Evolutionary conservation across 2,329 filamentous ascomycete species (phyloP), one percentile per base, ranked within the genome.

Genomic region (Ophiocordyceps camponoti-saundersi): DNA sequence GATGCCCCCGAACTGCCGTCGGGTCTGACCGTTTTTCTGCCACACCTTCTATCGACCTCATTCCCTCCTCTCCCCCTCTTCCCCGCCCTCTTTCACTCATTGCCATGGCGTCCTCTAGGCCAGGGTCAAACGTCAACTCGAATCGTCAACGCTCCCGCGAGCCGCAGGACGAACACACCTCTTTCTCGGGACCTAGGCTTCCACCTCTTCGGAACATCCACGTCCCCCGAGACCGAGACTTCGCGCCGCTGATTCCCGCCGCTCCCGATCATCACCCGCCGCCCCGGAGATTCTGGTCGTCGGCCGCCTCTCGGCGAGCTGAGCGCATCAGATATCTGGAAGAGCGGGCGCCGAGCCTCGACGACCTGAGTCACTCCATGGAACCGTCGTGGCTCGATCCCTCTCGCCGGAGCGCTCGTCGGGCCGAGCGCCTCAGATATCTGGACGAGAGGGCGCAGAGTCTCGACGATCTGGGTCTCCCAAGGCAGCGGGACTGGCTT

Each of bases 321-420:
- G 62, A 65, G 51, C 61, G 62, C 49, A 63, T 64, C 44, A 59
- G 59, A 42, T 58, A 53, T 26, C 52, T 62, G 11, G 59, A 64
- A 45, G 61, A 62, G 39, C 53, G 53, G 42, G 44, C 53, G 3
- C 47, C 56, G 1, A 50, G 46, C 43, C 50, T 56, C 39, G 57
- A 57, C 48, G 58, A 61, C 45, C 51, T 57, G 30, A 57, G 59
- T 32, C 53, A 53, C 36, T 43, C 53, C 39, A 50, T 57, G 47
- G 56, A 62, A 43, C 55, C 56, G 42, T 47, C 56, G 18, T 58
- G 56, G 55, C 51, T 52, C 39, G 53, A 54, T 22, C 45, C 51
- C 34, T 50, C 54, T 46, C 56, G 56, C 42, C 55, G 55, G 32
- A 16, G 7, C 32, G 2, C n/a, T 36, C 32, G n/a, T 16, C 32